Evolutionary conservation across 1,284 basidiomycete species (phyloP).

Genomic region (Baeospora myosura): DNA sequence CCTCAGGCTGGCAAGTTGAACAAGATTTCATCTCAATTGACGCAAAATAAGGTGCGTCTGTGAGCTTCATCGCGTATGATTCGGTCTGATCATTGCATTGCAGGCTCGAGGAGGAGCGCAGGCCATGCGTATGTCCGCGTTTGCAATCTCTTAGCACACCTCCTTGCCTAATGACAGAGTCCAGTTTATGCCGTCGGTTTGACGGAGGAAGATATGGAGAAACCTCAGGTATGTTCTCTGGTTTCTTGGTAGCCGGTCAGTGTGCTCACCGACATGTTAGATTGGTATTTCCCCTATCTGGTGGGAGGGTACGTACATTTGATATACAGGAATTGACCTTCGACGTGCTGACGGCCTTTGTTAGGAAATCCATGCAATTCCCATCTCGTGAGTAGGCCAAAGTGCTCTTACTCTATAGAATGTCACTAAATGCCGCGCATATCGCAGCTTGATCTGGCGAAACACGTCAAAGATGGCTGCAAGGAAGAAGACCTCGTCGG

Average conservation of each 20-base stretch:
- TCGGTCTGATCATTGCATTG: slow-evolving; percentile 1
- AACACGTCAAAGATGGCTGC: slow-evolving; percentile 71
- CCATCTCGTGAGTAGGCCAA: slow-evolving; percentile 48
- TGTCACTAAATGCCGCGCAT: background rate
- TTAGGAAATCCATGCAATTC: slow-evolving; percentile 77
- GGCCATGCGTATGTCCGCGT: slow-evolving; percentile 61
- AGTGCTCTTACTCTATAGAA: background rate
- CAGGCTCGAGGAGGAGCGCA: slow-evolving; percentile 71
- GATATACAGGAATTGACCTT: background rate
- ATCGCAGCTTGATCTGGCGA: slow-evolving; percentile 63
- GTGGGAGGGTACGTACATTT: slow-evolving; percentile 76
- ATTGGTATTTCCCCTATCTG: slow-evolving; percentile 80
- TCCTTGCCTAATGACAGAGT: slow-evolving; percentile 5
- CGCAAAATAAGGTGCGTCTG: slow-evolving; percentile 56
- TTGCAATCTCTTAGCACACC: background rate
- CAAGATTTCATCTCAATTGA: slow-evolving; percentile 61
- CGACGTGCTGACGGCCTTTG: background rate
- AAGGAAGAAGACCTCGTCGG: slow-evolving; percentile 70
- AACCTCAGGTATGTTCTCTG: slow-evolving; percentile 54
- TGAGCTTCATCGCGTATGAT: background rate
- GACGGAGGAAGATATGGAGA: slow-evolving; percentile 73
- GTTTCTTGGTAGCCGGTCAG: slow-evolving; percentile 1
- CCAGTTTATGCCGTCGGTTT: slow-evolving; percentile 73
- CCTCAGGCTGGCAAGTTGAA: slow-evolving; percentile 57
- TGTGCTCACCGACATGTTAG: slow-evolving; percentile 26